Evolutionary conservation across 148 eudicot genomes (phyloP).

Genomic region (Chenopodium album): DNA sequence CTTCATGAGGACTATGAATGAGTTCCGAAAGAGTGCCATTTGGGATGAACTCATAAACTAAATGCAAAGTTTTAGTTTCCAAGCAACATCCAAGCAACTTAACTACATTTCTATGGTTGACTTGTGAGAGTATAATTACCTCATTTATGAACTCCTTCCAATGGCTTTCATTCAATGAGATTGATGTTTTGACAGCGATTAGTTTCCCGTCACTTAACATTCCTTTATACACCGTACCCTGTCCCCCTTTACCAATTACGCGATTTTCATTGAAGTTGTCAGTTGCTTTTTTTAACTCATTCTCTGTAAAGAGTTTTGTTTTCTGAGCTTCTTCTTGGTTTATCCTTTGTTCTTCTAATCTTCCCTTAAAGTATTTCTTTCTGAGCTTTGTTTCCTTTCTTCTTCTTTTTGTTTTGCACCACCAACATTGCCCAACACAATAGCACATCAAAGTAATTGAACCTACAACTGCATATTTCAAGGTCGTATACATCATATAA

Average conservation of each 20-base stretch:
- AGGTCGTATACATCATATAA: too few relatives aligned
- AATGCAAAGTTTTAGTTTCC: background rate
- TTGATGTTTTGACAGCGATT: background rate
- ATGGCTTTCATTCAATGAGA: background rate
- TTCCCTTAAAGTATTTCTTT: background rate
- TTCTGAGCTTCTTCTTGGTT: background rate
- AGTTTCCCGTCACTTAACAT: background rate
- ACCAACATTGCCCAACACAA: background rate
- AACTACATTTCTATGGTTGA: background rate
- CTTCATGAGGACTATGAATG: background rate
- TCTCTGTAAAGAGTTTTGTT: background rate
- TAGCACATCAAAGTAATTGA: background rate
- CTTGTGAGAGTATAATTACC: background rate
- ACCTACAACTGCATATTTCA: too few relatives aligned
- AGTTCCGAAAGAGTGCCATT: background rate
- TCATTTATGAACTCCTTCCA: background rate
- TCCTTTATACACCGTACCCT: background rate
- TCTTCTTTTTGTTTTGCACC: background rate
- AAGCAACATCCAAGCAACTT: too few relatives aligned
- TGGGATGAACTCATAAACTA: background rate
- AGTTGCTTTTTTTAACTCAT: background rate
- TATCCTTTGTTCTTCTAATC: background rate
- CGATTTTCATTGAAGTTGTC: background rate
- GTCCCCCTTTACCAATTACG: background rate
- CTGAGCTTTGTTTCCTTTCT: background rate